Evolutionary conservation across 768 basidiomycete genomes (phyloP).

Genomic region (Boletus insuetus): DNA sequence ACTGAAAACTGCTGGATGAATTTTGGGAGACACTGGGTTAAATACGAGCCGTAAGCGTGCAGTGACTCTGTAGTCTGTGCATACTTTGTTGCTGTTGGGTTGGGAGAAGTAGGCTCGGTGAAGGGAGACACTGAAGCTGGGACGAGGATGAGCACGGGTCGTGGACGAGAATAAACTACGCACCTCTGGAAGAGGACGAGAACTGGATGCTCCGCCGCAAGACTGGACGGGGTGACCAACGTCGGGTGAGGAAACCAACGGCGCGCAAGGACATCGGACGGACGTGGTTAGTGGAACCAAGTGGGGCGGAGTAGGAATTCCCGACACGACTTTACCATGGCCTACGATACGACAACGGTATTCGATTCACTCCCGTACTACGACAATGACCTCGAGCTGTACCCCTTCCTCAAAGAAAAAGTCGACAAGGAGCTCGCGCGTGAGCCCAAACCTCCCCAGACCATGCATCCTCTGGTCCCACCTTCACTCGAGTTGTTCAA

Average conservation of each 20-base stretch:
- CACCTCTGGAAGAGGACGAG: conserved; percentile 49
- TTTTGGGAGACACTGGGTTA: conserved; percentile 91
- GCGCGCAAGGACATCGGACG: conserved; percentile 44
- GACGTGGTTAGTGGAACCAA: background rate
- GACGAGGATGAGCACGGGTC: conserved; percentile 9
- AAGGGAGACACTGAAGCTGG: conserved; percentile 77
- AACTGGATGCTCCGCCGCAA: conserved; percentile 46
- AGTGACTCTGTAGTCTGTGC: conserved; percentile 73
- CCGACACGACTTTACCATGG: conserved; percentile 25
- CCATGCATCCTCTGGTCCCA: conserved; percentile 72
- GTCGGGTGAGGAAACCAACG: conserved; percentile 41
- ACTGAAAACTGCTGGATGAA: conserved; percentile 98
- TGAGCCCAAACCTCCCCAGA: conserved; percentile 58
- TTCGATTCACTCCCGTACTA: conserved; percentile 93
- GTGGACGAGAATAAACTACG: background rate
- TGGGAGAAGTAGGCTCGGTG: conserved; percentile 83
- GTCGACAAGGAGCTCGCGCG: conserved; percentile 75
- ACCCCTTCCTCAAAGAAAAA: conserved; percentile 66
- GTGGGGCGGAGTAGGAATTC: conserved; percentile 30
- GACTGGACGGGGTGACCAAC: conserved; percentile 24
- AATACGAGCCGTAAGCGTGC: conserved; percentile 91
- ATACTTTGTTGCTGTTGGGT: conserved; percentile 73
- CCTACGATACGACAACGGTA: conserved; percentile 30
- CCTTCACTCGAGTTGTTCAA: conserved; percentile 63
- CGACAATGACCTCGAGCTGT: conserved; percentile 85